These are phyloP conservation scores for Eucalyptus tenuipes DNA, from an alignment of 345 rosid genomes.

Conservation along the genomic window DNA sequence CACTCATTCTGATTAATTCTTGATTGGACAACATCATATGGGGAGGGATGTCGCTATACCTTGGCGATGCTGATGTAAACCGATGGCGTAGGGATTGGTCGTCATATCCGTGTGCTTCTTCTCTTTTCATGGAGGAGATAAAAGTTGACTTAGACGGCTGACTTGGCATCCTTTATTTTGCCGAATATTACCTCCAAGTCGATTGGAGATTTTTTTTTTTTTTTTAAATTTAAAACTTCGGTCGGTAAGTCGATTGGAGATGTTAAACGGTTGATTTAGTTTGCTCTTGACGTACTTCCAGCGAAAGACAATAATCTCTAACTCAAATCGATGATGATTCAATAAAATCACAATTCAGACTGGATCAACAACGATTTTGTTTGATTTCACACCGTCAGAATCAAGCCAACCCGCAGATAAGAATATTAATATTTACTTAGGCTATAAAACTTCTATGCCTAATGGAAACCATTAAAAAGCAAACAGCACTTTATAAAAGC, in stretches of 20 bases:
- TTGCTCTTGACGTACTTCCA: not conserved
- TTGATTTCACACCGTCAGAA: not conserved
- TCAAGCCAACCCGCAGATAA: not conserved
- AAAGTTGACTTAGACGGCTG: not conserved
- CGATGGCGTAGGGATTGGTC: not conserved
- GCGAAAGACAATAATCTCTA: too few species aligned
- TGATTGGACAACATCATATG: not conserved
- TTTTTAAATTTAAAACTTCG: too few species aligned
- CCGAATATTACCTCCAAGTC: not conserved
- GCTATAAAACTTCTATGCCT: not conserved
- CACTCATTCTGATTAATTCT: not conserved
- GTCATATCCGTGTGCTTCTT: not conserved
- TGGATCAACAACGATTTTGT: accelerated
- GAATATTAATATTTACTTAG: not conserved
- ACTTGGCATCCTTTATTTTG: not conserved
- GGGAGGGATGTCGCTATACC: not conserved
- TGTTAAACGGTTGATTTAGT: not conserved
- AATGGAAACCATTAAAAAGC: not conserved
- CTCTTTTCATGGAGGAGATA: not conserved
- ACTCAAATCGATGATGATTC: accelerated
- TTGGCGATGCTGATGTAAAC: not conserved
- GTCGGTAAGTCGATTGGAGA: too few species aligned
- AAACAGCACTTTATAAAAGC: not conserved
- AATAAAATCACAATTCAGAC: not conserved
- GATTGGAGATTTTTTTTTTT: too few species aligned